Percentiles rank a stretch among this genome's conserved stretches.
Conservation (phyloP, 2,329 filamentous ascomycete genomes). For the Pseudonectria foliicola region DNA sequence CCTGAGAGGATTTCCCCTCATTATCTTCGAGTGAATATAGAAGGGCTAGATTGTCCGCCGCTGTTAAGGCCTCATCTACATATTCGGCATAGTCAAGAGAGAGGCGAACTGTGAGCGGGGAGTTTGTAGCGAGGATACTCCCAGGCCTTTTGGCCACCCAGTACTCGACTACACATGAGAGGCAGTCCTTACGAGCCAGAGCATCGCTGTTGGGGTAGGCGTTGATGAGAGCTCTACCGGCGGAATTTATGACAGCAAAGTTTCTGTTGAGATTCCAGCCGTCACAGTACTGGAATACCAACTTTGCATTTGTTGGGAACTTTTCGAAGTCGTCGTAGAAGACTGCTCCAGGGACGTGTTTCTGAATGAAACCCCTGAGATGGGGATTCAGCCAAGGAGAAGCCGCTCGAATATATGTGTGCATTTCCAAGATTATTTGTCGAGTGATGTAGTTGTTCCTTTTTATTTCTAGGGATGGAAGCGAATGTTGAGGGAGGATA, state of each 20-base stretch:
- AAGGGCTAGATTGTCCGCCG: slow-evolving; percentile 29
- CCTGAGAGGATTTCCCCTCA: slow-evolving; percentile 14
- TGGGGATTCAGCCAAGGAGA: slow-evolving; percentile 28
- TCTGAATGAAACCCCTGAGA: slow-evolving; percentile 22
- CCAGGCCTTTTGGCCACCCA: slow-evolving; percentile 30
- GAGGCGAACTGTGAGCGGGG: slow-evolving; percentile 26
- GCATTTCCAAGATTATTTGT: too few relatives aligned
- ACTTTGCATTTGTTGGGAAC: slow-evolving; percentile 18
- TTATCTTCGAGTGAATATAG: slow-evolving; percentile 30
- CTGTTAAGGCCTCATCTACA: slow-evolving; percentile 30
- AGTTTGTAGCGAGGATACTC: slow-evolving; percentile 24
- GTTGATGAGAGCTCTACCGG: slow-evolving; percentile 26
- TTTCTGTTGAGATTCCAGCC: slow-evolving; percentile 28
- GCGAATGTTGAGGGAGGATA: too few relatives aligned
- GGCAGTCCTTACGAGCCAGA: slow-evolving; percentile 30
- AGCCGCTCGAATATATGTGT: too few relatives aligned
- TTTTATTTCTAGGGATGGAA: too few relatives aligned
- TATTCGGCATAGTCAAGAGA: slow-evolving; percentile 33
- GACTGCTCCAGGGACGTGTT: slow-evolving; percentile 21
- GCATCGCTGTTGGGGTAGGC: slow-evolving; percentile 34
- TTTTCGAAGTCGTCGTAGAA: slow-evolving; percentile 23
- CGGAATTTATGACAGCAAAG: slow-evolving; percentile 26
- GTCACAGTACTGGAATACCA: slow-evolving; percentile 27
- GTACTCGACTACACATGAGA: slow-evolving; percentile 27
- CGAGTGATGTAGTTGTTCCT: too few relatives aligned